Evolutionary conservation across 208 protist species (phyloP).

Genomic region (Perkinsela sp.): DNA sequence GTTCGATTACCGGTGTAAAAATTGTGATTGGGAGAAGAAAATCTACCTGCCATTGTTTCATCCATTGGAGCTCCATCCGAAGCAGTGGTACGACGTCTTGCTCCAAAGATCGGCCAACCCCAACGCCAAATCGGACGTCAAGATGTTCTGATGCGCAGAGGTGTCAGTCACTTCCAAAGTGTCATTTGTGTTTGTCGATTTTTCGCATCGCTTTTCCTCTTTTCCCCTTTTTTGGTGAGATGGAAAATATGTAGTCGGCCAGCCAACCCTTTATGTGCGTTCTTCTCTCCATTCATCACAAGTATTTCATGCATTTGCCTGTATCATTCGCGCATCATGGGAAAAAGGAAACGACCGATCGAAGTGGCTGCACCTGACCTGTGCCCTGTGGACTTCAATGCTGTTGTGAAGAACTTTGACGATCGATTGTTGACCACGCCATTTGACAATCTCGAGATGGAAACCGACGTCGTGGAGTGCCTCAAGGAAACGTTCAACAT

Average conservation of each 20-base stretch:
- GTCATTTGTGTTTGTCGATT: too few species aligned
- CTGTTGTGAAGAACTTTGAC: not conserved
- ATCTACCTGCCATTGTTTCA: slow-evolving; percentile 33
- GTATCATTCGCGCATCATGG: too few species aligned
- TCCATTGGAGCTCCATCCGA: slow-evolving; percentile 21
- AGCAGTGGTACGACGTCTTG: slow-evolving; percentile 42
- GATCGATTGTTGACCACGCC: not conserved
- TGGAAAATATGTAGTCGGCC: too few species aligned
- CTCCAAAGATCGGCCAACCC: slow-evolving; percentile 11
- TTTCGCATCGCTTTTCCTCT: too few species aligned
- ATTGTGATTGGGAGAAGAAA: slow-evolving; percentile 31
- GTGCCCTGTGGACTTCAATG: too few species aligned
- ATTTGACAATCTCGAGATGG: not conserved
- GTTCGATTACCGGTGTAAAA: slow-evolving; percentile 32
- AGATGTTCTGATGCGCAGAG: not conserved
- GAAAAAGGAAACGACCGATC: too few species aligned
- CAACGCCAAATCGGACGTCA: not conserved
- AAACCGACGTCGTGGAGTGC: not conserved
- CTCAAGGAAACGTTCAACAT: not conserved
- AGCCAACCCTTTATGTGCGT: too few species aligned
- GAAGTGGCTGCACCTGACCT: too few species aligned
- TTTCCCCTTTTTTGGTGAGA: too few species aligned
- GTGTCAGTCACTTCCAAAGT: too few species aligned
- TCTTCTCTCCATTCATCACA: too few species aligned
- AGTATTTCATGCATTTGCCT: too few species aligned